Evolutionary conservation across 2,329 filamentous ascomycete species (phyloP).

Genomic region (Fonsecaea pedrosoi): DNA sequence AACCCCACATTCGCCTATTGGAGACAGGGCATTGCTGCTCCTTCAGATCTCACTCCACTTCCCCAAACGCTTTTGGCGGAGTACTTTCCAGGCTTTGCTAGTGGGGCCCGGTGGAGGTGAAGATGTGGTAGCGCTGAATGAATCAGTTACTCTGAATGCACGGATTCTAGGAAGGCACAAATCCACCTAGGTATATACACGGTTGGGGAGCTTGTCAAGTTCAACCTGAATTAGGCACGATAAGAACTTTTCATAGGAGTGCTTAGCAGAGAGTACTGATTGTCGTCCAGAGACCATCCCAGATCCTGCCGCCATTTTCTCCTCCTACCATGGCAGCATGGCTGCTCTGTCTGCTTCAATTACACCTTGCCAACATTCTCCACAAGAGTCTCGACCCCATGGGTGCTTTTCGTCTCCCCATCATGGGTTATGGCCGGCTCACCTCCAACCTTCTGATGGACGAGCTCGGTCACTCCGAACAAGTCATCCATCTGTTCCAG

Average conservation of each 20-base stretch:
- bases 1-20: neutral
- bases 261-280: neutral
- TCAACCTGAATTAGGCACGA: too few relatives aligned
- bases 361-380: conserved; percentile 40
- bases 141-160: neutral
- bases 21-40: neutral
- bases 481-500: conserved; percentile 72
- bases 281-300: neutral
- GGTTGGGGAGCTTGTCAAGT: too few relatives aligned
- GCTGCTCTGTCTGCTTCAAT: neutral
- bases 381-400: conserved; percentile 9
- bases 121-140: neutral
- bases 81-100: neutral
- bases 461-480: conserved; percentile 58
- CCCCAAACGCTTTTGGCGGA: neutral
- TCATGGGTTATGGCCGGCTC: neutral
- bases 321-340: neutral
- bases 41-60: neutral
- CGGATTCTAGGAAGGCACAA: too few relatives aligned
- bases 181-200: too few relatives aligned
- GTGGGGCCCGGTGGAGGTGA: neutral
- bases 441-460: conserved; percentile 3
- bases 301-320: neutral
- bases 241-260: too few relatives aligned
- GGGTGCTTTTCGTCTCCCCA: neutral